phyloP scores from a whole-genome alignment of 2,329 filamentous ascomycete genomes.

The Beauveria scarabaeidicola region DNA sequence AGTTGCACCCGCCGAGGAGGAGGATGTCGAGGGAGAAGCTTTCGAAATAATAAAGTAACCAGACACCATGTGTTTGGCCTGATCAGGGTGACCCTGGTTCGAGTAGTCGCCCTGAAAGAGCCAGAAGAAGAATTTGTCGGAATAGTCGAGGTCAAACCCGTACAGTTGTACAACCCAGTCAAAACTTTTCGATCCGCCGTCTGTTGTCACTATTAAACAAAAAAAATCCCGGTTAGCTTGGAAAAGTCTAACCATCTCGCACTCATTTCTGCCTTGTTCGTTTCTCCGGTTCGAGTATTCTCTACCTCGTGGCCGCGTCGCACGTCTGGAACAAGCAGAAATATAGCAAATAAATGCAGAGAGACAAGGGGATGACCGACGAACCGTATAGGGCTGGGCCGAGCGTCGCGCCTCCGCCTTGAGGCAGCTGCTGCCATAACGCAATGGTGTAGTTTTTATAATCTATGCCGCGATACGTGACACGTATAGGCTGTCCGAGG shows the following conservation, averaged over 20 bases:
- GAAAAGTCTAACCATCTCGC: too few relatives aligned
- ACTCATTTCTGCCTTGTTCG: too few relatives aligned
- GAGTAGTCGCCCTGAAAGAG: slow-evolving; percentile 15
- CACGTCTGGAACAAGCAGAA: neutral
- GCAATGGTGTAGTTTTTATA: neutral
- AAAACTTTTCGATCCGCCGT: slow-evolving; percentile 10
- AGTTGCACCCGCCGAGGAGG: neutral
- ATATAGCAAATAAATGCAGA: neutral
- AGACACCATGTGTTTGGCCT: neutral
- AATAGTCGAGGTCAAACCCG: slow-evolving; percentile 12
- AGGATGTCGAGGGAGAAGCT: neutral
- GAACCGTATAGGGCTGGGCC: neutral
- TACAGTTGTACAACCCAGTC: slow-evolving; percentile 15
- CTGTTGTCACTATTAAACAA: slow-evolving; percentile 7
- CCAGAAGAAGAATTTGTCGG: slow-evolving; percentile 17
- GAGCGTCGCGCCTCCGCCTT: neutral
- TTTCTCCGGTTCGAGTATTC: too few relatives aligned
- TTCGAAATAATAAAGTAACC: neutral
- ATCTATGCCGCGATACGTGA: neutral
- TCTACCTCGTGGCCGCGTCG: neutral
- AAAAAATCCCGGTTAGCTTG: neutral
- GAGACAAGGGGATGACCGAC: neutral
- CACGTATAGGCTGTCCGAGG: neutral
- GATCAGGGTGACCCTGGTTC: slow-evolving; percentile 1
- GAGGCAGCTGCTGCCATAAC: neutral